Percentiles rank a stretch among this genome's conserved stretches.
phyloP scores from a whole-genome alignment of 2,329 filamentous ascomycete species.

The Colletotrichum godetiae region DNA sequence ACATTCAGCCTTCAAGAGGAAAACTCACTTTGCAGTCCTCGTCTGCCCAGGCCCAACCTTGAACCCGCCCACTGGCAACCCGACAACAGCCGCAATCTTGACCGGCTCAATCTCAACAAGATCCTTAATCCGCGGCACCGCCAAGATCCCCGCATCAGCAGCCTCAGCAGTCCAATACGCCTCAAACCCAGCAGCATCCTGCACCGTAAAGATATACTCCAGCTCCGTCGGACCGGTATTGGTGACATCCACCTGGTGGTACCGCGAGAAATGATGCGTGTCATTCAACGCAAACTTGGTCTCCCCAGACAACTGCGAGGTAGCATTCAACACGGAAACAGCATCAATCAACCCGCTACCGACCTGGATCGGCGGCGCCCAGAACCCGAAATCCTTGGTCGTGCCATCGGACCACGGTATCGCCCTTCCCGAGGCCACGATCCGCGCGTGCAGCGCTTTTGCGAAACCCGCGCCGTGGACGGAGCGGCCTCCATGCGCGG shows the following conservation, averaged over 20 bases:
- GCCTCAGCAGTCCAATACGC: conserved; percentile 29
- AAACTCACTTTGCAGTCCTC: conserved; percentile 30
- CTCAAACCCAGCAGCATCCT: conserved; percentile 50
- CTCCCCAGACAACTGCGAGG: conserved; percentile 48
- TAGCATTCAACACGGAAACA: conserved; percentile 15
- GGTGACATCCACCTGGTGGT: conserved; percentile 43
- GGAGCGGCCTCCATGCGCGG: conserved; percentile 53
- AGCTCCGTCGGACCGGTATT: conserved; percentile 48
- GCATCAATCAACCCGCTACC: conserved; percentile 53
- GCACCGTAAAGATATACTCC: conserved; percentile 45
- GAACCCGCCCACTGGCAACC: conserved; percentile 29
- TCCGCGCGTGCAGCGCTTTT: conserved; percentile 30
- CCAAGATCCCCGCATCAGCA: background rate
- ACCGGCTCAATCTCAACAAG: conserved; percentile 25
- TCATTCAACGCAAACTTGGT: conserved; percentile 55
- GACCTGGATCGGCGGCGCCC: conserved; percentile 51
- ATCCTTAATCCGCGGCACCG: conserved; percentile 23
- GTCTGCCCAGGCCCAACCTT: conserved; percentile 32
- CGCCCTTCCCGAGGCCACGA: conserved; percentile 31
- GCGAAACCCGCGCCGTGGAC: conserved; percentile 42
- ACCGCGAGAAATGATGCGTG: conserved; percentile 48
- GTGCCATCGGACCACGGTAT: conserved; percentile 29
- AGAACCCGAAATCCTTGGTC: conserved; percentile 37
- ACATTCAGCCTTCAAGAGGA: background rate
- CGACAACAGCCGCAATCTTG: conserved; percentile 15